Evolutionary conservation across 2,329 filamentous ascomycete genomes (phyloP), one percentile per base, ranked within the genome.

Genomic region (Metarhizium guizhouense): DNA sequence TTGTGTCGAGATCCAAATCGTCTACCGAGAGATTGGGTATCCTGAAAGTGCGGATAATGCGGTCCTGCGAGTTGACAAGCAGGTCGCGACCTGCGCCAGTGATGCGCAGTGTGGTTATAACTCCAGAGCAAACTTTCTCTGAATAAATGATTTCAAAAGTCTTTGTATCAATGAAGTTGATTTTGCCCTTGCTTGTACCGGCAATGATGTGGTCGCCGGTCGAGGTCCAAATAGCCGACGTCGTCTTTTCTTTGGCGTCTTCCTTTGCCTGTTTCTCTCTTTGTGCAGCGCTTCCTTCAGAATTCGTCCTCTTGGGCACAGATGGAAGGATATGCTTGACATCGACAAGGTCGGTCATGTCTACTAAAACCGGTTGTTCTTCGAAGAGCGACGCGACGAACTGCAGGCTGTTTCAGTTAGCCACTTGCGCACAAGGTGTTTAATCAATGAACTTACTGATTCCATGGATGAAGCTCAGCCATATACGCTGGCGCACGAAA

Each of bases 401-500:
- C 58, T 90, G 80, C 58, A 90, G 79, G 68, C 88, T 93, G 63
- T n/a, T 43, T 54, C 56, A 29, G 59, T 69, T 56, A 70, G 62
- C 54, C 54, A 38, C 25, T n/a, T 6, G 47, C 29, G 1, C 47
- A 29, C 18, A 5, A 40, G 32, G 8, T 20, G 8, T 20, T 4
- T 11, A 50, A 18, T 14, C 40, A 38, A 29, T 29, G 4, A 18
- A 62, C 70, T 57, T 76, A 94, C 89, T 91, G 88, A 61, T 96
- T 90, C 73, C 84, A 87, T 4, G 94, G 93, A 71, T 99, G 90
- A 56, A 99, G 77, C 73, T 99, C 94, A 3, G 93, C 95, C 63
- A 95, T 95, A 73, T 96, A 99, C 38, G 96, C 89, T 0, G 93
- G 91, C 3, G 92, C 90, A 61, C 93, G 86, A 66, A 99, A 96